A percentile compares a stretch with the other conserved stretches of the same genome.
These are phyloP conservation scores for Thymus quinquecostatus DNA, from an alignment of 257 asterid species.

Conservation along the genomic window DNA sequence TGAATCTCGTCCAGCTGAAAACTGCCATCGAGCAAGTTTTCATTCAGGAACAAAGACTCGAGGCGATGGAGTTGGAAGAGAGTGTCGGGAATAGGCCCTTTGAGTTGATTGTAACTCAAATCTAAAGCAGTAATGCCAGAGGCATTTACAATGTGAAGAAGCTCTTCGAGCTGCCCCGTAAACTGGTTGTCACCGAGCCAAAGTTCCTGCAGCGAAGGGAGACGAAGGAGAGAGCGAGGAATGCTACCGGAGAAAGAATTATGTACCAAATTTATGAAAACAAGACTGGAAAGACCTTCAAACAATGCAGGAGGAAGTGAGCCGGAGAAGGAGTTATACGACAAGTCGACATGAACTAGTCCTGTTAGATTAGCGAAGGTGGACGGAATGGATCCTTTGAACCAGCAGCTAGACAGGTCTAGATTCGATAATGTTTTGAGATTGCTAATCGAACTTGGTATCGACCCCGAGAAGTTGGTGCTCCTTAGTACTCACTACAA, in stretches of 20 bases:
- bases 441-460: conserved; percentile 44
- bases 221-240: conserved; percentile 44
- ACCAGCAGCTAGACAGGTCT: conserved; percentile 42
- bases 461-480: conserved; percentile 43
- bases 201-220: conserved; percentile 44
- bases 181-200: conserved; percentile 45
- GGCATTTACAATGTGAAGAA: neutral
- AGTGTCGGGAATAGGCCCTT: conserved; percentile 22
- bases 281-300: conserved; percentile 42
- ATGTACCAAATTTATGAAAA: conserved; percentile 28
- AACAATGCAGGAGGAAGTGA: conserved; percentile 40
- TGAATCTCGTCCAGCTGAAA: neutral
- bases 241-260: conserved; percentile 48
- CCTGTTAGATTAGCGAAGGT: conserved; percentile 30
- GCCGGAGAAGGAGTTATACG: conserved; percentile 39
- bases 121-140: conserved; percentile 30
- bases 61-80: conserved; percentile 32
- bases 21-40: conserved; percentile 43
- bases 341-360: conserved; percentile 41
- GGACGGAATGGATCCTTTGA: conserved; percentile 51
- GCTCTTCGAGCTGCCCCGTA: conserved; percentile 39
- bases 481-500: neutral
- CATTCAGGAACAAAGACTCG: conserved; percentile 39
- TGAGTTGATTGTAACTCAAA: conserved; percentile 44
- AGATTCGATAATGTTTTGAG: conserved; percentile 36